Percentiles rank a stretch among this genome's conserved stretches.
Conservation (phyloP, 257 asterid species). For the Mentha longifolia region DNA sequence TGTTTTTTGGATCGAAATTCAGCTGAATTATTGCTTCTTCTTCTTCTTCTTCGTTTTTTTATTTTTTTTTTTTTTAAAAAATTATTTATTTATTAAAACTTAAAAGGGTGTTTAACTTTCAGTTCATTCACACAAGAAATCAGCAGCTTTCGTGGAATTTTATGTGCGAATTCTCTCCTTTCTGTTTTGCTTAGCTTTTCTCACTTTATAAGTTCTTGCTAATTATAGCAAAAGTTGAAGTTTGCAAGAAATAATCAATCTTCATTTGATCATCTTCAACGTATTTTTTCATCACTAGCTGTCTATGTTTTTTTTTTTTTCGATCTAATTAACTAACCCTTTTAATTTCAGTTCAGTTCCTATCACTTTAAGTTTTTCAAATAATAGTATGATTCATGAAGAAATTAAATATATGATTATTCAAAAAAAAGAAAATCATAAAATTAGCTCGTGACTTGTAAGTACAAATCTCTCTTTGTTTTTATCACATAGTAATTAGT, state of each 20-base stretch:
- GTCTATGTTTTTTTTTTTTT: background rate
- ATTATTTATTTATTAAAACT: too few relatives aligned
- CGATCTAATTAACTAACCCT: background rate
- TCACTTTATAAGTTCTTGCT: slow-evolving; percentile 51
- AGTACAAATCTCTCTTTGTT: slow-evolving; percentile 8
- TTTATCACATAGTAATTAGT: slow-evolving; percentile 13
- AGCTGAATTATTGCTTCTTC: slow-evolving; percentile 43
- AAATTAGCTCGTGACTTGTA: too few relatives aligned
- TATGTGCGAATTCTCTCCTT: slow-evolving; percentile 46
- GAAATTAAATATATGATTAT: background rate
- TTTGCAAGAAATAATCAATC: slow-evolving; percentile 7
- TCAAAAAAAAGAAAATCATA: too few relatives aligned
- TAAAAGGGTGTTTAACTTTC: slow-evolving; percentile 42
- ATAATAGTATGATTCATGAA: background rate
- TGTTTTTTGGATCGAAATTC: slow-evolving; percentile 41
- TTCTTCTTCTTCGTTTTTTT: too few relatives aligned
- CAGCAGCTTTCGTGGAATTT: slow-evolving; percentile 60
- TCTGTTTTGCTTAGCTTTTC: slow-evolving; percentile 41
- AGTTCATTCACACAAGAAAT: slow-evolving; percentile 52
- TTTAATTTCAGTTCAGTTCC: slow-evolving; percentile 19
- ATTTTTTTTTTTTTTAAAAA: too few relatives aligned
- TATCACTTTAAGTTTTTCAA: slow-evolving; percentile 9
- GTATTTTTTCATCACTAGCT: slow-evolving; percentile 2
- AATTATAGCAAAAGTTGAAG: slow-evolving; percentile 43
- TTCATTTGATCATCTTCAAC: slow-evolving; percentile 12